Conservation (phyloP, 1,284 basidiomycete genomes). For the Lignosus rhinocerotis region DNA sequence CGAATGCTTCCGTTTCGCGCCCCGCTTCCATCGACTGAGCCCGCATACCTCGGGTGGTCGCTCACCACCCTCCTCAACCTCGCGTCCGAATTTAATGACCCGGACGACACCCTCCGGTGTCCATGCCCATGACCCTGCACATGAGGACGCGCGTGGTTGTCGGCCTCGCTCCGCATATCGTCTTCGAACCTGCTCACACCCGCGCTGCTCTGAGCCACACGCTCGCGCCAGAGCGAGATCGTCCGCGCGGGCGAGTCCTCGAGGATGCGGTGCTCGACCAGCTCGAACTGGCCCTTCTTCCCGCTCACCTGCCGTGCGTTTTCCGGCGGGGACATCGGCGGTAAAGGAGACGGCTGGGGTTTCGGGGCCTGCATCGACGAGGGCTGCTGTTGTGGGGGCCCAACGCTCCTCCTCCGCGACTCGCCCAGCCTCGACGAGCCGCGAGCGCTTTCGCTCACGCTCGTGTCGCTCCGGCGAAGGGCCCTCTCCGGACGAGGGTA, state of each 20-base stretch:
- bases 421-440: constrained; percentile 6
- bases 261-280: constrained; percentile 36
- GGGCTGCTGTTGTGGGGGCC: background rate
- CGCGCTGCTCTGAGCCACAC: constrained; percentile 33
- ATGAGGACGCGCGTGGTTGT: constrained; percentile 16
- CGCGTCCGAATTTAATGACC: constrained; percentile 14
- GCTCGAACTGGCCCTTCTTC: constrained; percentile 29
- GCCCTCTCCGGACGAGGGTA: background rate
- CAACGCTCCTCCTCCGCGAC: background rate
- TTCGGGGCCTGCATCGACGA: constrained; percentile 1
- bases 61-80: constrained; percentile 24
- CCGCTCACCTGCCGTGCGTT: constrained; percentile 29
- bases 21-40: constrained; percentile 10
- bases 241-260: constrained; percentile 38
- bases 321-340: constrained; percentile 15
- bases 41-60: constrained; percentile 15
- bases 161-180: constrained; percentile 16
- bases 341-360: background rate
- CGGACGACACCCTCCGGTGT: constrained; percentile 27
- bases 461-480: constrained; percentile 14
- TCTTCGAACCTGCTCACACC: constrained; percentile 14
- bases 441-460: constrained; percentile 9
- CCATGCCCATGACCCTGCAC: background rate
- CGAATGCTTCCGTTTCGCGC: constrained; percentile 16
- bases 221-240: constrained; percentile 40